Conservation (phyloP, 2,329 filamentous ascomycete genomes). For the Trichoderma atrobrunneum region DNA sequence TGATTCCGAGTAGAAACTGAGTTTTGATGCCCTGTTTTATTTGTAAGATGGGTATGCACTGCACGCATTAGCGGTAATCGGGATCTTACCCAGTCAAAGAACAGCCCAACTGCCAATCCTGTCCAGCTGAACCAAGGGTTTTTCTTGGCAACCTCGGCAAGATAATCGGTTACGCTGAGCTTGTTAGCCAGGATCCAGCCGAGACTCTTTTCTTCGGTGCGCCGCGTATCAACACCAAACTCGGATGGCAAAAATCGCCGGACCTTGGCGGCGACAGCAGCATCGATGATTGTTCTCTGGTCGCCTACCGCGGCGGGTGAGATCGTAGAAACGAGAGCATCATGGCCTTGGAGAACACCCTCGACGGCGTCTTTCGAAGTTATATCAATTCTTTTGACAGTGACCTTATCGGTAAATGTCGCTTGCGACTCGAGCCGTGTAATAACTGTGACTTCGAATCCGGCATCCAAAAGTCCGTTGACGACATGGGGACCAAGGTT, state of each 20-base stretch:
- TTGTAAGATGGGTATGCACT: not conserved
- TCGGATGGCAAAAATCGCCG: not conserved
- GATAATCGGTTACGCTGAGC: not conserved
- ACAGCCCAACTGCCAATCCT: not conserved
- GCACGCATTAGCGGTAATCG: not conserved
- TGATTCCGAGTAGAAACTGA: not conserved
- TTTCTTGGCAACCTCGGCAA: not conserved
- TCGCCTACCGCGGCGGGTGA: not conserved
- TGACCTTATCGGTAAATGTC: not conserved
- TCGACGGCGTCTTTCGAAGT: not conserved
- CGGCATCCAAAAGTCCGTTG: not conserved
- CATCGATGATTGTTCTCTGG: not conserved
- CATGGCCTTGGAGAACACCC: not conserved
- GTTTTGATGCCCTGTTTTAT: not conserved
- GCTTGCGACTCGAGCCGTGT: not conserved
- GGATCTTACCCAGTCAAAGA: not conserved
- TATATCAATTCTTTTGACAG: not conserved
- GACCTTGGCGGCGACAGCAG: not conserved
- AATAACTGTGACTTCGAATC: not conserved
- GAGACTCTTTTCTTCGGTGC: not conserved
- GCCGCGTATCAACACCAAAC: not conserved
- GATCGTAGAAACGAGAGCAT: slow-evolving; percentile 4
- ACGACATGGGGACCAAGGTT: not conserved
- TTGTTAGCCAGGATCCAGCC: not conserved
- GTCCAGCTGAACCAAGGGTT: not conserved